Percentiles rank a stretch among this genome's conserved stretches.
Conservation (phyloP, 495 filamentous ascomycete species). For the Baudoinia panamericana region DNA sequence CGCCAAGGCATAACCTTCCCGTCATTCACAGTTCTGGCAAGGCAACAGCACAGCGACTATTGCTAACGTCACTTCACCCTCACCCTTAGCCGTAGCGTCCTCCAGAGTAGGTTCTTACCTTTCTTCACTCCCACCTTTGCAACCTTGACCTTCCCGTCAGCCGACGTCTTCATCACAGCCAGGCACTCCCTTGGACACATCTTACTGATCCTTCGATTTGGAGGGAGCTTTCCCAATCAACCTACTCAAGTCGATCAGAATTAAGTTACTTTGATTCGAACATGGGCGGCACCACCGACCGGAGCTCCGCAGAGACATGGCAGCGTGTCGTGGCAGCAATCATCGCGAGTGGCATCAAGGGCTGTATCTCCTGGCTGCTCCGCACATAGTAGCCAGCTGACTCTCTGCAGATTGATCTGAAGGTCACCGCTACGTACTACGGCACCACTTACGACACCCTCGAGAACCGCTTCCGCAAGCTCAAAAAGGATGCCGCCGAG, state of each 20-base stretch:
- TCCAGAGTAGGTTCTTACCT: not conserved
- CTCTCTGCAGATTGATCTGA: constrained; percentile 2
- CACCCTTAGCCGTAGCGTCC: too few relatives aligned
- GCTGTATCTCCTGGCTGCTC: constrained; percentile 3
- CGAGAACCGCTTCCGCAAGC: constrained; percentile 30
- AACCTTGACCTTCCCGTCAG: not conserved
- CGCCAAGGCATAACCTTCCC: not conserved
- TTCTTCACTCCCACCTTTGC: not conserved
- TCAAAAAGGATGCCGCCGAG: constrained; percentile 23
- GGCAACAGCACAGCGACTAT: constrained; percentile 4
- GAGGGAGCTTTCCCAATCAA: not conserved
- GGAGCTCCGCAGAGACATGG: constrained; percentile 12
- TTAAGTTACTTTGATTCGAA: not conserved
- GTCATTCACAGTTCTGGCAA: not conserved
- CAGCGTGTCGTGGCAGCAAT: constrained; percentile 19
- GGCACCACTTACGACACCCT: constrained; percentile 34
- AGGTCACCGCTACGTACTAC: constrained; percentile 13
- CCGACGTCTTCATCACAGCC: not conserved
- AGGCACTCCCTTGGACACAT: too few relatives aligned
- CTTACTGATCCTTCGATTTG: too few relatives aligned
- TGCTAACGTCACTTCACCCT: constrained; percentile 5
- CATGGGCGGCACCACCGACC: constrained; percentile 8
- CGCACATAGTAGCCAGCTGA: not conserved
- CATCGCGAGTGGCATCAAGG: constrained; percentile 17
- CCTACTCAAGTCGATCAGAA: not conserved